Evolutionary conservation across 1,139 yeast genomes (phyloP).

Genomic region (Suhomyces bolitotheri): DNA sequence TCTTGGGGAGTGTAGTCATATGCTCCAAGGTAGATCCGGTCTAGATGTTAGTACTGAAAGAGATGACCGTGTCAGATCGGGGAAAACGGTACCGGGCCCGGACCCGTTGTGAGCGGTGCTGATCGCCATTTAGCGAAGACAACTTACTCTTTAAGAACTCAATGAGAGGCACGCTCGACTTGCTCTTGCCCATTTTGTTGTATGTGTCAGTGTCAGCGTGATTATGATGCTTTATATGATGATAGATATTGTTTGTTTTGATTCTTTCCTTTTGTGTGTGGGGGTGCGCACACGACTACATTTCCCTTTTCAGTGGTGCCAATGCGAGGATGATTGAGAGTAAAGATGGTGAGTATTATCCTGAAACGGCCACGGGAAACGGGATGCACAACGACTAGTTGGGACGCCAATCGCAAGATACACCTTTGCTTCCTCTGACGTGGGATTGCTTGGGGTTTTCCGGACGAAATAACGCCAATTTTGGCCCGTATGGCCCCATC

Average conservation of each 20-base stretch:
- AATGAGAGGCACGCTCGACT: slow-evolving; percentile 35
- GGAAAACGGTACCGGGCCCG: not conserved
- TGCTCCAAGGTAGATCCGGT: slow-evolving; percentile 88
- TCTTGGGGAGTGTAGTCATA: slow-evolving; percentile 79
- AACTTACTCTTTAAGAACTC: slow-evolving; percentile 50
- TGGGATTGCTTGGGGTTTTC: too few relatives aligned
- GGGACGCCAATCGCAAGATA: too few relatives aligned
- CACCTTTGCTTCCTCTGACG: too few relatives aligned
- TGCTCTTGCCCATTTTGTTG: slow-evolving; percentile 22
- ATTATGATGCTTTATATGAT: slow-evolving; percentile 9
- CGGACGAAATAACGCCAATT: too few relatives aligned
- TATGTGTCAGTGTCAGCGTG: slow-evolving; percentile 3
- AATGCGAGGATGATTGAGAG: not conserved
- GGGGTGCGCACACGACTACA: slow-evolving; percentile 13
- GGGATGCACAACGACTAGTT: too few relatives aligned
- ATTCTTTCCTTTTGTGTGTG: slow-evolving; percentile 12
- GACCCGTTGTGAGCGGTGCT: too few relatives aligned
- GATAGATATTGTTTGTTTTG: slow-evolving; percentile 14
- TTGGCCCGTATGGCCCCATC: too few relatives aligned
- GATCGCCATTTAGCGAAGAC: too few relatives aligned
- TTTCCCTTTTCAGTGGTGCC: slow-evolving; percentile 2
- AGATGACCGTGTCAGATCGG: not conserved
- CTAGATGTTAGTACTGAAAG: slow-evolving; percentile 38
- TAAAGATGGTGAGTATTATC: not conserved
- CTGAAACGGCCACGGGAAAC: not conserved